Percentiles rank a stretch among this genome's conserved stretches.
Conservation (phyloP, 305 asterid genomes). For the Solanum hybrid region DNA sequence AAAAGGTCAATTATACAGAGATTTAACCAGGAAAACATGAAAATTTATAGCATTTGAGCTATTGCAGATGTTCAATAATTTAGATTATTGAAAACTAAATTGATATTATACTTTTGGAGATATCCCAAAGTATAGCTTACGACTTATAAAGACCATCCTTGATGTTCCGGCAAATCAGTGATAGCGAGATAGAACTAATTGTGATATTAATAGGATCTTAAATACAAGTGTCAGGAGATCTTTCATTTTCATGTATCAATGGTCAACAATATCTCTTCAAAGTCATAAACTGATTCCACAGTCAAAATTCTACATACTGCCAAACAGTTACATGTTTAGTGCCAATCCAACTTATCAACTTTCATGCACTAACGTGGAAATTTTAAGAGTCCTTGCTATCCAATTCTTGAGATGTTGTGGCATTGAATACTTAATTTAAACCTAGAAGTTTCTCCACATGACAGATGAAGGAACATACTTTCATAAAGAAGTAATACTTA, state of each 20-base stretch:
- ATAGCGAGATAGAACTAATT: neutral
- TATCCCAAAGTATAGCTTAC: neutral
- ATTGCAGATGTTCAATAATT: neutral
- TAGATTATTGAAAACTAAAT: neutral
- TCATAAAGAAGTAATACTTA: neutral
- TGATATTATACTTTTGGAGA: neutral
- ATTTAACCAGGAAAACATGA: neutral
- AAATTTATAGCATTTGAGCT: neutral
- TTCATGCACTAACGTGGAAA: neutral
- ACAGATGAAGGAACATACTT: neutral
- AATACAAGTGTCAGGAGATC: neutral
- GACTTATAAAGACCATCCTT: neutral
- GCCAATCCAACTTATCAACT: neutral
- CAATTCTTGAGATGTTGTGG: neutral
- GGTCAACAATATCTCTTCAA: neutral
- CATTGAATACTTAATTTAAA: neutral
- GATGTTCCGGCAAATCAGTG: neutral
- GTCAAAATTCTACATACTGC: neutral
- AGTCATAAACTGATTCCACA: neutral
- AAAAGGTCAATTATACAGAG: neutral
- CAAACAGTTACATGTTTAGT: neutral
- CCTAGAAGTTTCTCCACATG: neutral
- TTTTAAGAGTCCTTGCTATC: neutral
- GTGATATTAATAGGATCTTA: neutral
- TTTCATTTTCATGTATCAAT: neutral